Evolutionary conservation across 768 basidiomycete species (phyloP), one percentile per base, ranked within the genome.

Genomic region (Lactifluus volemus): DNA sequence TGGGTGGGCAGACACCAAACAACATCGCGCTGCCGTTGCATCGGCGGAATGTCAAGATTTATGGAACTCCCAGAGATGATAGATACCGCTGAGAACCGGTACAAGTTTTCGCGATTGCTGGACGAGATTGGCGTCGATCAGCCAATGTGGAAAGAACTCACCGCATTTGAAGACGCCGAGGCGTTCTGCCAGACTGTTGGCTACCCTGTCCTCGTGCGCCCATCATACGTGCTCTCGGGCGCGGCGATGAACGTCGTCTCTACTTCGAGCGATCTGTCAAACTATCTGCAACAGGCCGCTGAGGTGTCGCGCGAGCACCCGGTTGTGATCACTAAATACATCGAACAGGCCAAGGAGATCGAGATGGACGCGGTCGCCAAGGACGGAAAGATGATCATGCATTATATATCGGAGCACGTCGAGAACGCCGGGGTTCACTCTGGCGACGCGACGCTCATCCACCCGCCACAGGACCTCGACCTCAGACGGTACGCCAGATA

Each of bases 61-160:
- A 96, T 71, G 96, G 96, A 38, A 99, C 96, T 98, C 95, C 96
- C 96, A 2, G 96, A 98, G 77, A 97, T 97, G 92, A 98, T 99
- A 69, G 96, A 99, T 69, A 98, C 94, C 5, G 96, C 97, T 6
- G 96, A 99, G 79, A 98, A 99, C 72, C 81, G 96, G 63, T 98
- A 90, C 88, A 99, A 99, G 78, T 99, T 99, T 79, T 98, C 96
- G 54, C 92, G 97, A 58, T 81, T 98, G 71, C 74, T 98, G 63
- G 97, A 99, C 71, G 93, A 93, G 71, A 97, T 98, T 59, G 94
- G 88, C n/a, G 96, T 99, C 49, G 96, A 99, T 74, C 96, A 98
- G 76, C 96, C 96, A 2, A 75, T 82, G 64, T 98, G 96, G 96
- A 98, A 94, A 79, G 96, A 98, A 73, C 79, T 98, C 49, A 91